Conservation (phyloP, 2,329 filamentous ascomycete species). For the Aspergillus calidoustus region DNA sequence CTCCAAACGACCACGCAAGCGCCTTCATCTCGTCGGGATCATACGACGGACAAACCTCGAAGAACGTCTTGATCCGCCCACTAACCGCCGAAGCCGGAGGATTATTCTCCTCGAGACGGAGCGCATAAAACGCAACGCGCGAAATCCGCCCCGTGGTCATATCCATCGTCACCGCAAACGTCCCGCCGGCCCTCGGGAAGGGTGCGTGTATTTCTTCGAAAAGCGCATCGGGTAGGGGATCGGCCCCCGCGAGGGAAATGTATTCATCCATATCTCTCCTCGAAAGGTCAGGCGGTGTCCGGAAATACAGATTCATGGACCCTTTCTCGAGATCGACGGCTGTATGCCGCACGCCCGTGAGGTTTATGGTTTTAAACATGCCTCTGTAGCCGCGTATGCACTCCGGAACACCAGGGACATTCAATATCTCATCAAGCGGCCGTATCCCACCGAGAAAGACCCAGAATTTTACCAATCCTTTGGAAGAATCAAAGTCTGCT, state of each 20-base stretch:
- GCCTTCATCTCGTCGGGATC: constrained; percentile 7
- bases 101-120: not conserved
- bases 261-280: not conserved
- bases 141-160: not conserved
- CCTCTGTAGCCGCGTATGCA: not conserved
- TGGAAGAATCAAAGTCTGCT: not conserved
- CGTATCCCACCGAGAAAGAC: constrained; percentile 2
- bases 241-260: not conserved
- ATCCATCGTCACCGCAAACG: constrained; percentile 8
- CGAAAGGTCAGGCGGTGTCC: not conserved
- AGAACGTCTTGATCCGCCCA: not conserved
- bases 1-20: constrained; percentile 5
- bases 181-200: not conserved
- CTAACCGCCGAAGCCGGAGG: not conserved
- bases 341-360: not conserved
- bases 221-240: not conserved
- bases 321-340: not conserved
- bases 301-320: not conserved
- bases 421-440: not conserved
- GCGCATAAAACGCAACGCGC: constrained; percentile 3
- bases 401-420: not conserved
- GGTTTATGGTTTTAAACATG: not conserved
- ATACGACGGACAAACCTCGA: not conserved
- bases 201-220: not conserved
- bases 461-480: not conserved